phyloP scores from a whole-genome alignment of 352 stramenopile genomes.

The Globisporangium mamillatum region DNA sequence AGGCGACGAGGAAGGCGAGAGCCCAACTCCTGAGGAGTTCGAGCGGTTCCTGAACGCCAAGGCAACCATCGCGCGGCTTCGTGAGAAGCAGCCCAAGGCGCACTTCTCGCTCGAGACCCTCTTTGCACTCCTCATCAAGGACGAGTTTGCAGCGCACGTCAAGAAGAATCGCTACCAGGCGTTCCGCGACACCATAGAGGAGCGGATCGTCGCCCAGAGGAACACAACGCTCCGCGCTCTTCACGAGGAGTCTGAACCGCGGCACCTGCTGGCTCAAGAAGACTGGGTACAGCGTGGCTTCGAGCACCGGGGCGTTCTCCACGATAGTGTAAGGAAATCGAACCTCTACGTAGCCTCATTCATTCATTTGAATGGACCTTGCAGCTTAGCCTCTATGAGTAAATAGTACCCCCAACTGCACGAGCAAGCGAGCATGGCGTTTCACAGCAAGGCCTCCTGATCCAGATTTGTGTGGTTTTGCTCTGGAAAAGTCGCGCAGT shows the following conservation, averaged over 20 bases:
- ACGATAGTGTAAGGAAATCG: not conserved
- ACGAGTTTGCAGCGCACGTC: constrained; percentile 55
- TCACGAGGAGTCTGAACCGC: not conserved
- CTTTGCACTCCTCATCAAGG: constrained; percentile 62
- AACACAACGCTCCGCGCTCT: not conserved
- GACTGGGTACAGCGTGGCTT: not conserved
- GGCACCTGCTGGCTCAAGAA: constrained; percentile 27
- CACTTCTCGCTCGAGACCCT: constrained; percentile 58
- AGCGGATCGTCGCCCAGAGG: not conserved
- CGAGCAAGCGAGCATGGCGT: not conserved
- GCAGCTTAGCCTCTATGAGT: too few relatives aligned
- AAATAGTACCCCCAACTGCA: not conserved
- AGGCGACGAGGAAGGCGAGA: not conserved
- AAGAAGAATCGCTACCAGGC: constrained; percentile 10
- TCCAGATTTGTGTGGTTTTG: not conserved
- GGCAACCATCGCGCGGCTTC: constrained; percentile 30
- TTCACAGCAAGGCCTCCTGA: not conserved
- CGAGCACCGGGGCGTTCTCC: not conserved
- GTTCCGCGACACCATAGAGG: constrained; percentile 16
- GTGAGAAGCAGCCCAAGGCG: constrained; percentile 46
- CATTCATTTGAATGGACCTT: not conserved
- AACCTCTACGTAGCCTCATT: not conserved
- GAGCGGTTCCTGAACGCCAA: constrained; percentile 11
- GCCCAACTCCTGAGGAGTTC: constrained; percentile 12
- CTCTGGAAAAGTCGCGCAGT: not conserved